These are phyloP conservation scores for Arabis alpina DNA, from an alignment of 345 rosid genomes.

Conservation along the genomic window DNA sequence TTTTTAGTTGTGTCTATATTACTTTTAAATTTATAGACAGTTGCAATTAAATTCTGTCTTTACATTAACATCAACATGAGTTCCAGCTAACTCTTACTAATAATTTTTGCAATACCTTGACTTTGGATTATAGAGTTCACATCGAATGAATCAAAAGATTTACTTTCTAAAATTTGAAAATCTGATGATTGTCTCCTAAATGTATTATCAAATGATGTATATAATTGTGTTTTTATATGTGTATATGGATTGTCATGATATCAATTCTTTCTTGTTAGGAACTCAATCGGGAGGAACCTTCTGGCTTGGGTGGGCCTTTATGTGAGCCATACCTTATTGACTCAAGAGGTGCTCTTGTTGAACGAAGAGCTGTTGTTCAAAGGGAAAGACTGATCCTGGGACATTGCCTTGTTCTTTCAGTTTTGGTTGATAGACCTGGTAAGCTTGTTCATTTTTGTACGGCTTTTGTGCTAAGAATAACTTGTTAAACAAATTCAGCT, in stretches of 20 bases:
- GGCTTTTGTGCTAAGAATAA: constrained; percentile 3
- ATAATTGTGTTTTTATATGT: too few species aligned
- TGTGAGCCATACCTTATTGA: constrained; percentile 80
- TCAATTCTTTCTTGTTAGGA: constrained; percentile 54
- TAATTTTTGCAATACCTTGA: neutral
- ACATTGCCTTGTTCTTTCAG: constrained; percentile 91
- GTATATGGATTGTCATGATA: neutral
- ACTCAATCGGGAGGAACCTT: constrained; percentile 92
- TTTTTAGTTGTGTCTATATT: constrained; percentile 3
- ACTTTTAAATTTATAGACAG: neutral
- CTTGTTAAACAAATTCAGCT: constrained; percentile 17
- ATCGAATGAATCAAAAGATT: constrained; percentile 5
- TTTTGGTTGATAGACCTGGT: constrained; percentile 82
- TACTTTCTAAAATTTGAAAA: neutral
- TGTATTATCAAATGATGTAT: neutral
- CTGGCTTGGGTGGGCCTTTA: constrained; percentile 88
- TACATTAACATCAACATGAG: neutral
- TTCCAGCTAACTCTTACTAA: neutral
- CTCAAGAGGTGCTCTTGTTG: constrained; percentile 90
- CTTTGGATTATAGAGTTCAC: neutral
- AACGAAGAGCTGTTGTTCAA: constrained; percentile 79
- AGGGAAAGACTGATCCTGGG: constrained; percentile 87
- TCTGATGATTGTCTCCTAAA: neutral
- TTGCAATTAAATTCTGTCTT: neutral
- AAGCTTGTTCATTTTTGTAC: constrained; percentile 41